Evolutionary conservation across 371 early-diverging fungal species (phyloP), one percentile per base, ranked within the genome.

Genomic region (Mycotypha africana): DNA sequence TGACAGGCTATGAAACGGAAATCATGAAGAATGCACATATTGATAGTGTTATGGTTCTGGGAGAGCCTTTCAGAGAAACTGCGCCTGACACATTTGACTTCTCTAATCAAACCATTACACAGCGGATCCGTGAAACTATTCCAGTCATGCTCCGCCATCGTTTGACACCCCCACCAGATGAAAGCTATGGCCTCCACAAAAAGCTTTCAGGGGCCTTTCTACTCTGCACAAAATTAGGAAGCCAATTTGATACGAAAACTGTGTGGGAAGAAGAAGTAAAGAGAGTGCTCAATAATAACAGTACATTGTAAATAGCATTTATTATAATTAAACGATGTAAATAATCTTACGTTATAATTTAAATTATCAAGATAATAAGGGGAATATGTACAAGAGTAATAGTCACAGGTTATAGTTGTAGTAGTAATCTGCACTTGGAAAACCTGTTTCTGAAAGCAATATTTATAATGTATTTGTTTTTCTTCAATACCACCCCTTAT

Each of bases 101-200:
- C 58, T 74, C 69, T 4, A 56, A 55, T 26, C 95, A 92, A 53
- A 86, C 87, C 12, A 82, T 97, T 8, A 91, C 95, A 1, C 61
- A 60, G 17, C 71, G 86, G 1, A 91, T 98, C 14, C 84, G 91
- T 34, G 82, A 84, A 21, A 81, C 86, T 11, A 95, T 98, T 45
- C 98, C 98, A 6, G 81, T 88, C 12, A 98, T 98, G 96, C 77
- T 98, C 42, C 77, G 84, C 36, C 86, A 95, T 49, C 72, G 97
- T 24, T 59, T 98, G 41, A 95, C 93, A 4, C 97, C 98, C 5
- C 98, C 98, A 14, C 98, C 98, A 5, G 97, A 96, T 48, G 97
- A 93, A 58, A 91, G 92, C 1, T 97, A 97, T 62, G 89, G 93
- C 14, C 71, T 97, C 56, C 98, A 98, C 53, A 79, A 97, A 40